These are phyloP conservation scores for Zygosaccharomyces bailii DNA, from an alignment of 805 yeast species.

Conservation along the genomic window DNA sequence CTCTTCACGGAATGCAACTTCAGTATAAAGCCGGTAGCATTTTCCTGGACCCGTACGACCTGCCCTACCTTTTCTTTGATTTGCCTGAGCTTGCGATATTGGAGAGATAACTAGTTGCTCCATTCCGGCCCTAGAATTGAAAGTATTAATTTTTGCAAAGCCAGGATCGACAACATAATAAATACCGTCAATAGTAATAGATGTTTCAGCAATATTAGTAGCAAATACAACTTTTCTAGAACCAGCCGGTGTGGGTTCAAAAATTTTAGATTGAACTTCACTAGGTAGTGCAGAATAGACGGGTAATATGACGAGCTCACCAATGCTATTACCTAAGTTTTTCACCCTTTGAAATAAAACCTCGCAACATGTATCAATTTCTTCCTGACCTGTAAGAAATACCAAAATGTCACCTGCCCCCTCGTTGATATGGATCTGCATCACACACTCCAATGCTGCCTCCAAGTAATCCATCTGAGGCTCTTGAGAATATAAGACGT, in stretches of 20 bases:
- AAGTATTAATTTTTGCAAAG: conserved; percentile 83
- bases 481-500: conserved; percentile 68
- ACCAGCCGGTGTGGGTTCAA: conserved; percentile 82
- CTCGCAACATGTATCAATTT: conserved; percentile 87
- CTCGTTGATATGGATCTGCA: conserved; percentile 81
- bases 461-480: conserved; percentile 87
- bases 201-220: conserved; percentile 95
- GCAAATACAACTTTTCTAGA: conserved; percentile 89
- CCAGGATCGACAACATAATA: conserved; percentile 93
- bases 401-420: conserved; percentile 77
- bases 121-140: conserved; percentile 86
- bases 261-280: conserved; percentile 82
- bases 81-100: conserved; percentile 92
- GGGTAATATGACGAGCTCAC: conserved; percentile 74
- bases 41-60: conserved; percentile 97
- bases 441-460: conserved; percentile 76
- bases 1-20: conserved; percentile 70
- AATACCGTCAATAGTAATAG: conserved; percentile 92
- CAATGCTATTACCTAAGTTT: conserved; percentile 57
- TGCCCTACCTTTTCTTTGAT: conserved; percentile 94
- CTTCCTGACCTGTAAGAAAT: conserved; percentile 89
- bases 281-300: conserved; percentile 90
- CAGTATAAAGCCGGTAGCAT: conserved; percentile 89
- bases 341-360: conserved; percentile 62
- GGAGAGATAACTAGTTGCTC: conserved; percentile 81